Evolutionary conservation across 139 green algal species (phyloP).

Genomic region (Raphidocelis subcapitata): DNA sequence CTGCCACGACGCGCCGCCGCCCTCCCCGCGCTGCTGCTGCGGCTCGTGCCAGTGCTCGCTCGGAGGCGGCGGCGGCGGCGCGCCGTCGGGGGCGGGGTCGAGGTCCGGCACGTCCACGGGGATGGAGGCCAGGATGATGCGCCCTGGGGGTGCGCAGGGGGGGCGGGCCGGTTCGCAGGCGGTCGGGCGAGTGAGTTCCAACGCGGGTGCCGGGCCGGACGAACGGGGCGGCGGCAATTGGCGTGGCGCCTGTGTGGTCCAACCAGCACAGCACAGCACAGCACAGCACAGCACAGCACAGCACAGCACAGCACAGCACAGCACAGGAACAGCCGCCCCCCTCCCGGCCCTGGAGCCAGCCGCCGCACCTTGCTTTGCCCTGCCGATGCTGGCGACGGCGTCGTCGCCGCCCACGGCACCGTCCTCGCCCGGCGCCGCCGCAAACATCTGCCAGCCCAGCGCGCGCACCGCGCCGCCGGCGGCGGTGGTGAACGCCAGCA

Average conservation of each 20-base stretch:
- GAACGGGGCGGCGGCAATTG: no score
- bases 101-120: conserved; percentile 15
- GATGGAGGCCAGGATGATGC: neutral
- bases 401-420: no score
- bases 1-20: conserved; percentile 11
- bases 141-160: neutral
- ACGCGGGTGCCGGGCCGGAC: no score
- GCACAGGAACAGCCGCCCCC: neutral
- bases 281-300: no score
- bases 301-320: no score
- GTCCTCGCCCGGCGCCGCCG: no score
- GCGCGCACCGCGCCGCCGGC: neutral
- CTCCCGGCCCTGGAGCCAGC: neutral
- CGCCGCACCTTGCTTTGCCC: neutral
- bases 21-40: neutral
- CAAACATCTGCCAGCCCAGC: neutral
- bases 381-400: no score
- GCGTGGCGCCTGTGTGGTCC: no score
- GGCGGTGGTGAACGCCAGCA: neutral
- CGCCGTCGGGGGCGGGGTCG: no score
- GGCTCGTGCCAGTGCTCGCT: neutral
- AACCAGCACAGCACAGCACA: no score
- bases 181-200: no score
- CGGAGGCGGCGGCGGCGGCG: neutral
- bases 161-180: no score